Evolutionary conservation across 768 basidiomycete species (phyloP), one percentile per base, ranked within the genome.

Genomic region (Coprinopsis marcescibilis): DNA sequence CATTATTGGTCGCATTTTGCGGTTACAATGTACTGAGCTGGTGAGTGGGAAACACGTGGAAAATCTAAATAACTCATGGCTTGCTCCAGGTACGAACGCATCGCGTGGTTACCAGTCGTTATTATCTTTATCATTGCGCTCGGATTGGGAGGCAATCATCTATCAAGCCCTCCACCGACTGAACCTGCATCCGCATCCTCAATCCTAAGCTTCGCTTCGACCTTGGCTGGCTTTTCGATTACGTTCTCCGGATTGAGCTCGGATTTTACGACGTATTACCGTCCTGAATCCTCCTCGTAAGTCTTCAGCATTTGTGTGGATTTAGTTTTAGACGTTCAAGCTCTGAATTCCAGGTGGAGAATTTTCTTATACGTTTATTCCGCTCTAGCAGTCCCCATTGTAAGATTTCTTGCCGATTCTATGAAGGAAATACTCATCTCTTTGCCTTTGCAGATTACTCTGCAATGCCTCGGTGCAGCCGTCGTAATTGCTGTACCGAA

Each of bases 71-170:
- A 14, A 20, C 40, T 47, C 33, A 29, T 40, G 21, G 27, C 26
- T 10, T 17, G 13, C 35, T 7, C 24, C 34, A 74, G 72, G 70
- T 91, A 87, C 55, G 89, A 89, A 55, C 74, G 80, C 8, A 49
- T 85, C 2, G 69, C 83, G 1, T 90, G 89, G 88, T 71, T 90
- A 14, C 89, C 90, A 0, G 76, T 88, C 14, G 57, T 88, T n/a
- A 65, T 91, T 43, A 76, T 81, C 7, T 89, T 83, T 59, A 53
- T 89, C 25, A 74, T 91, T 43, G 79, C 78, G 7, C 64, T 85
- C 11, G 88, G 84, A 2, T 69, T 87, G n/a, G 80, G 86, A 0
- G 88, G 81, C 0, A 83, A 85, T 52, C 71, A 89, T 52, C 66
- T 92, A 10, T 64, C 65, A 13, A 73, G 69, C 42, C 69, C 68